Conservation (phyloP, 208 protist species). For the Trypanosomatidae sp. region DNA sequence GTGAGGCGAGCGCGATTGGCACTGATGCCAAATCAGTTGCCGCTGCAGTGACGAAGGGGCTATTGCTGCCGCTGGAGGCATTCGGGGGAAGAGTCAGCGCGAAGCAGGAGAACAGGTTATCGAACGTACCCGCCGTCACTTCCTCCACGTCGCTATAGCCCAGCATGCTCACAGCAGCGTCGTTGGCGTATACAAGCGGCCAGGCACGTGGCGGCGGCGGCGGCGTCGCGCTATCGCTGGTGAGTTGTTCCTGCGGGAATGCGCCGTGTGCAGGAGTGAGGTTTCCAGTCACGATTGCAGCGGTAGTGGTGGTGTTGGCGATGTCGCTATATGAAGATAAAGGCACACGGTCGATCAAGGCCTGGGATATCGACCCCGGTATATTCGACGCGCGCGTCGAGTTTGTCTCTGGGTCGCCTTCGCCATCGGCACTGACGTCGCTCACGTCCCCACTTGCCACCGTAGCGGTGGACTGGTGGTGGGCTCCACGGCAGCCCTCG, state of each 20-base stretch:
- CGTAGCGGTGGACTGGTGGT: neutral
- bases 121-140: constrained; percentile 15
- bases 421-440: neutral
- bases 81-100: neutral
- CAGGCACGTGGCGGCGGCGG: constrained; percentile 1
- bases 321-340: neutral
- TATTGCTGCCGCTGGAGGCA: neutral
- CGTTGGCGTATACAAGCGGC: constrained; percentile 30
- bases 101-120: constrained; percentile 30
- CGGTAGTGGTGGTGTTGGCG: neutral
- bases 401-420: neutral
- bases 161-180: constrained; percentile 21
- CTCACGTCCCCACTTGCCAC: neutral
- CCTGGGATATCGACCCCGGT: neutral
- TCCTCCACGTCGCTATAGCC: constrained; percentile 18
- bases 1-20: neutral
- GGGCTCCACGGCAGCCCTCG: neutral
- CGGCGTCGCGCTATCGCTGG: neutral
- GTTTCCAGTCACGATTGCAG: neutral
- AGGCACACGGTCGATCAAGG: neutral
- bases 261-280: neutral
- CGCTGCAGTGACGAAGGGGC: neutral
- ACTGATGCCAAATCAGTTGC: neutral
- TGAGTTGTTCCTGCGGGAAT: neutral
- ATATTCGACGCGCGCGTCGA: neutral